phyloP scores from a whole-genome alignment of 129 eudicot species.

The Pulicaria dysenterica region DNA sequence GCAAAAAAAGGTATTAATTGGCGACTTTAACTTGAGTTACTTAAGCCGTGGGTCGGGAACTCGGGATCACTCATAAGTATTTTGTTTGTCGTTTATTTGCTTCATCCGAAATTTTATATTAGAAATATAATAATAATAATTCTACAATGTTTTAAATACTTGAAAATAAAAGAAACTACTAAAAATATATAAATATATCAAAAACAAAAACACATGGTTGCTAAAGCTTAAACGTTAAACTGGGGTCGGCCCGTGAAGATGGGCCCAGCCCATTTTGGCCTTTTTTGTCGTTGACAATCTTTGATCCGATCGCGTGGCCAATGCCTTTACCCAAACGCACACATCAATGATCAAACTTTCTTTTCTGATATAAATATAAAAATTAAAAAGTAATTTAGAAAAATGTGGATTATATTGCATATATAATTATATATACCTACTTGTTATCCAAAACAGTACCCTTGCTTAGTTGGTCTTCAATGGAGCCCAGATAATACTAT shows the following conservation, averaged over 20 bases:
- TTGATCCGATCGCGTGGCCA: not conserved
- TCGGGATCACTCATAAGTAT: too few relatives aligned
- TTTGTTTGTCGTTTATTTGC: too few relatives aligned
- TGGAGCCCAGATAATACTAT: too few relatives aligned
- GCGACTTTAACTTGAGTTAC: too few relatives aligned
- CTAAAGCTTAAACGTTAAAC: too few relatives aligned
- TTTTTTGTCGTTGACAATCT: not conserved
- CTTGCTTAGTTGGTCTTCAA: not conserved
- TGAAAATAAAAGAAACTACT: too few relatives aligned
- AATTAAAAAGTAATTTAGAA: not conserved
- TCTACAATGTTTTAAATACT: too few relatives aligned
- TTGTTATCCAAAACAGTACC: not conserved
- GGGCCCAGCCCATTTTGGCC: not conserved
- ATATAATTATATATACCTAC: not conserved
- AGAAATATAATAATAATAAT: too few relatives aligned
- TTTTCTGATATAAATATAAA: not conserved
- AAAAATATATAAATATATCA: not conserved
- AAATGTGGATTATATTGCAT: not conserved
- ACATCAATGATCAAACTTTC: not conserved
- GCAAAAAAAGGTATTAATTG: too few relatives aligned
- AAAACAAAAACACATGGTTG: not conserved
- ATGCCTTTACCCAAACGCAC: not conserved
- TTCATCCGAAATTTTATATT: too few relatives aligned
- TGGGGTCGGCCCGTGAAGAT: not conserved
- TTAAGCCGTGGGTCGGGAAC: too few relatives aligned